These are phyloP conservation scores for Fusarium buharicum DNA, from an alignment of 2,329 filamentous ascomycete species.

Conservation along the genomic window DNA sequence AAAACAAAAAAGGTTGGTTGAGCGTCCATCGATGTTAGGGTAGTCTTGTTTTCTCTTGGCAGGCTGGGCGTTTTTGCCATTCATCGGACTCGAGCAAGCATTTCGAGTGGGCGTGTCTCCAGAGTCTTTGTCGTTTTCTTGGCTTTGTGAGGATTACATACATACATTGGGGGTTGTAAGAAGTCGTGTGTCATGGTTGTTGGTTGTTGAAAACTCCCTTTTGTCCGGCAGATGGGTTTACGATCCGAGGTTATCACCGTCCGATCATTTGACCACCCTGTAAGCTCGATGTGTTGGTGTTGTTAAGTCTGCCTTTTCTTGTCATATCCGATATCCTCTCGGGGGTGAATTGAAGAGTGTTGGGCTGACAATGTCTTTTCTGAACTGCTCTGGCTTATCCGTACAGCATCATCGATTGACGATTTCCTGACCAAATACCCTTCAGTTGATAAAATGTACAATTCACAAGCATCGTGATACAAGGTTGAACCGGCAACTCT, in stretches of 20 bases:
- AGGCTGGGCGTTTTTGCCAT: conserved; percentile 3
- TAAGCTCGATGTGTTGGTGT: too few species aligned
- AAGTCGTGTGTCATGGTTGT: background rate
- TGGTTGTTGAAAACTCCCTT: conserved; percentile 10
- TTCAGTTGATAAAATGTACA: background rate
- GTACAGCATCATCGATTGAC: background rate
- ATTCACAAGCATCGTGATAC: background rate
- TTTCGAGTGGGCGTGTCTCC: conserved; percentile 10
- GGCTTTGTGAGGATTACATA: conserved; percentile 6
- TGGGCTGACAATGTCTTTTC: too few species aligned
- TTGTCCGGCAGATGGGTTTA: conserved; percentile 21
- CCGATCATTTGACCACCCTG: conserved; percentile 1
- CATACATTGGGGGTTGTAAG: too few species aligned
- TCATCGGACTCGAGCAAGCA: too few species aligned
- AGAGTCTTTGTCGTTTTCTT: conserved; percentile 18
- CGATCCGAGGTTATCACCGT: conserved; percentile 29
- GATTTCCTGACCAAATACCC: background rate
- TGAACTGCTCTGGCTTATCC: too few species aligned
- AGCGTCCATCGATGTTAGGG: conserved; percentile 3
- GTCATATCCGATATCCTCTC: too few species aligned
- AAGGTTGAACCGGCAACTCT: background rate
- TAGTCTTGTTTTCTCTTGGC: conserved; percentile 25
- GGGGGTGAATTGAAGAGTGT: too few species aligned
- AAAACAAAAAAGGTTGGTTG: background rate
- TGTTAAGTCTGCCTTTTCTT: too few species aligned